Conservation (phyloP, 345 rosid species). For the Anastatica hierochuntica region DNA sequence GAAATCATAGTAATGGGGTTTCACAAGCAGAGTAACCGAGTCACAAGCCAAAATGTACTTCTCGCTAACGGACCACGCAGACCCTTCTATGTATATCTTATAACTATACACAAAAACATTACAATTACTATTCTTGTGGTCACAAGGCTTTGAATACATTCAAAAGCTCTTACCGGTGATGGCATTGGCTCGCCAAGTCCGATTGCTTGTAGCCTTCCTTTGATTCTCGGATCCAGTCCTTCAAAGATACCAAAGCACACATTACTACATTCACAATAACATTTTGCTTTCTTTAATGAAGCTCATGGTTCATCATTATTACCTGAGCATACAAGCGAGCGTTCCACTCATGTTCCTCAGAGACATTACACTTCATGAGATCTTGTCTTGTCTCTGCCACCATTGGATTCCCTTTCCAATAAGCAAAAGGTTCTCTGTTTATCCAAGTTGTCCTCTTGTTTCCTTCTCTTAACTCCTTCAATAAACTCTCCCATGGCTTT, state of each 20-base stretch:
- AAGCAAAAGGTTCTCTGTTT: conserved; percentile 69
- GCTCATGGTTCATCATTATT: neutral
- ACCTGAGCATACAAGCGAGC: conserved; percentile 81
- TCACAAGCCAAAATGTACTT: conserved; percentile 82
- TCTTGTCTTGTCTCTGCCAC: conserved; percentile 60
- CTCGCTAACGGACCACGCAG: conserved; percentile 82
- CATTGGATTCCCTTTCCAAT: conserved; percentile 86
- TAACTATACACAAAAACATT: conserved; percentile 35
- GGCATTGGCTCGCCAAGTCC: conserved; percentile 66
- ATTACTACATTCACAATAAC: neutral
- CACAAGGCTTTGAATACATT: too few relatives aligned
- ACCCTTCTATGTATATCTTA: conserved; percentile 78
- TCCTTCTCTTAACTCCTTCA: conserved; percentile 44
- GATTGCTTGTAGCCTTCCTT: conserved; percentile 69
- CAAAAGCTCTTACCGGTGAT: conserved; percentile 66
- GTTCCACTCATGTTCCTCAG: conserved; percentile 68
- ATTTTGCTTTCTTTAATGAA: neutral
- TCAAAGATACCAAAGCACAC: neutral
- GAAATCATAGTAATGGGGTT: conserved; percentile 59
- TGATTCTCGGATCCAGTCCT: conserved; percentile 70
- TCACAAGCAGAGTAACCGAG: conserved; percentile 52
- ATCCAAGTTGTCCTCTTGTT: conserved; percentile 41
- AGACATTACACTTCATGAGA: conserved; percentile 66
- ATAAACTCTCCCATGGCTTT: conserved; percentile 56
- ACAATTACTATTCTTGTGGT: too few relatives aligned